Conservation (phyloP, 768 basidiomycete species). For the Nevesoporus exiguus region DNA sequence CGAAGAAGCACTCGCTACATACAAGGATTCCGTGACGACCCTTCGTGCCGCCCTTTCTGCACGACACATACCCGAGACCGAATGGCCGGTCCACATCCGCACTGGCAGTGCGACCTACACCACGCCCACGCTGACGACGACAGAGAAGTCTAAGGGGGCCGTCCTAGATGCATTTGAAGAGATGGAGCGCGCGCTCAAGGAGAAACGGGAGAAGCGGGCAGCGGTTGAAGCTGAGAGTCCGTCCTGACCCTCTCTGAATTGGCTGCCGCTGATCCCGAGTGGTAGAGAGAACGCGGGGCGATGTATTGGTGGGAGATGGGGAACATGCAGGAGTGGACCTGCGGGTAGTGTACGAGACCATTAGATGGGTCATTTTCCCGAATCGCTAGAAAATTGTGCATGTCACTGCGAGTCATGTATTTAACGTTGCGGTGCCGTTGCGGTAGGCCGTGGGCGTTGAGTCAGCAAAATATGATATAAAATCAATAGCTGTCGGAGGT, state of each 20-base stretch:
- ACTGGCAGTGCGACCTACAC: not conserved
- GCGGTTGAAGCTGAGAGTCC: constrained; percentile 36
- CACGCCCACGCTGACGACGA: not conserved
- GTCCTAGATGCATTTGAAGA: constrained; percentile 69
- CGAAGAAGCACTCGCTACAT: constrained; percentile 64
- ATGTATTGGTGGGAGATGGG: constrained; percentile 16
- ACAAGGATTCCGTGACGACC: constrained; percentile 50
- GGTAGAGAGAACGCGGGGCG: constrained; percentile 19
- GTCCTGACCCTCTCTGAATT: constrained; percentile 29
- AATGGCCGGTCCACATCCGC: constrained; percentile 65
- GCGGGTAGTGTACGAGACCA: constrained; percentile 39
- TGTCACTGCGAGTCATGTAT: not conserved
- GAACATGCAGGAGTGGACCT: constrained; percentile 16
- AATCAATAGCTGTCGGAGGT: not conserved
- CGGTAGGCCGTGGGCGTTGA: not conserved
- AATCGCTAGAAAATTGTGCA: constrained; percentile 33
- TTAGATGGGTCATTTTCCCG: constrained; percentile 51
- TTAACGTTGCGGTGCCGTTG: not conserved
- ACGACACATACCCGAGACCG: constrained; percentile 46
- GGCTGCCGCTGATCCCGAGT: constrained; percentile 9
- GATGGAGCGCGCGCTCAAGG: constrained; percentile 55
- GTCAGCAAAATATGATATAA: constrained; percentile 1
- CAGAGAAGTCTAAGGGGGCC: constrained; percentile 27
- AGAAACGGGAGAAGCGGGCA: constrained; percentile 38
- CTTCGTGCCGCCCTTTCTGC: constrained; percentile 50